Evolutionary conservation across 2,329 filamentous ascomycete genomes (phyloP), one percentile per base, ranked within the genome.

Genomic region (Pestalotiopsis sp.): DNA sequence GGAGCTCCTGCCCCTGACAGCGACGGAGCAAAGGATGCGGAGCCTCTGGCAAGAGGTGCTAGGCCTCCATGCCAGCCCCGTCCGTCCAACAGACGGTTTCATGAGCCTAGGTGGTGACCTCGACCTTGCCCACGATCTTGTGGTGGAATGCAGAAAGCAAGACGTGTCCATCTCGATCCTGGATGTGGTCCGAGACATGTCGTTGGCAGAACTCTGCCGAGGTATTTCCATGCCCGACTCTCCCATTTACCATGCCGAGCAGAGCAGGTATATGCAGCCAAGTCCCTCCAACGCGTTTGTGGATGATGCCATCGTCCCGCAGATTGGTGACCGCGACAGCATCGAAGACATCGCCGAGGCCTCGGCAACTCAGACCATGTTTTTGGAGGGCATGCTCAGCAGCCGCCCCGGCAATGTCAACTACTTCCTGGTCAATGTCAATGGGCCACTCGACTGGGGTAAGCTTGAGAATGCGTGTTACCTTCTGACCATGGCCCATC

Each of bases 281-380:
- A 74, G 49, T 41, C 69, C 20, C 45, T 69, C 61, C 73, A 81
- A 81, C 20, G 75, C 74, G 2, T 81, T 84, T 39, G 76, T 84
- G 66, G 79, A 81, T 55, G 78, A 79, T 2, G 74, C 81, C 4
- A 78, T 86, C 7, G 81, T 80, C 0, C 81, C 84, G 0, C 81
- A 81, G 67, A 74, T 87, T 0, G 81, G 81, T 1, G 78, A 84
- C 12, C 76, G 76, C 0, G 78, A 79, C 7, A 77, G 81, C 3
- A 81, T 88, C 61, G 79, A 82, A 17, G 85, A 87, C 66, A 81
- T 85, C 0, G 79, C 83, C 0, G 83, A 86, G 67, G 84, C 85
- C 0, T 83, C 85, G 0, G 77, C 84, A 0, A 78, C 83, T 1
- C 86, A 88, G 73, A 79, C 84, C 2, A 81, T 81, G 25, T 81